These are phyloP conservation scores for Sporothrix euskadiensis DNA, from an alignment of 2,329 filamentous ascomycete genomes.

Conservation along the genomic window DNA sequence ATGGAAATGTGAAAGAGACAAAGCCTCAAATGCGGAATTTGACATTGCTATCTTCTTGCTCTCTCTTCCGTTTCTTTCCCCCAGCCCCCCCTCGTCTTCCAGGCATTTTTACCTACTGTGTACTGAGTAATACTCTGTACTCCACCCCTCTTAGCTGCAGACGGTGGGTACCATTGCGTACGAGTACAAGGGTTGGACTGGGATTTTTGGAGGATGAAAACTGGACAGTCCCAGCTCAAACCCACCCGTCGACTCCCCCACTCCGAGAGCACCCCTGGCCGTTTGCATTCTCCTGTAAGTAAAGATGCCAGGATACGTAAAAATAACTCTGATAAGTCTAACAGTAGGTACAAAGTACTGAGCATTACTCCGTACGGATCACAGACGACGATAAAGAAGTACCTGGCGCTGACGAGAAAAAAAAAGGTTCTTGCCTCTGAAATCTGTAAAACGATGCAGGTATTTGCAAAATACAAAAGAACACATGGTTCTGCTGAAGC, in stretches of 20 bases:
- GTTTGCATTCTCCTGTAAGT: background rate
- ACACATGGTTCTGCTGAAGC: background rate
- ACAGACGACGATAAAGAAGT: background rate
- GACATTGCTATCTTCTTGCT: background rate
- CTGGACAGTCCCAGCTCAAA: background rate
- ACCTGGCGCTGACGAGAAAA: background rate
- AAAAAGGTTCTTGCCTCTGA: background rate
- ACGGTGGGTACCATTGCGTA: background rate
- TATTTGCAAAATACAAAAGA: background rate
- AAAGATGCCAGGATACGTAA: background rate
- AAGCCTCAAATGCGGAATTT: background rate
- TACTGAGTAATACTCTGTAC: background rate
- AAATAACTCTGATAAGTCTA: background rate
- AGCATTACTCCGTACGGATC: no score
- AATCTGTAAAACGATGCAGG: background rate
- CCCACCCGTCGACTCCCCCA: background rate
- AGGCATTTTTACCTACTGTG: background rate
- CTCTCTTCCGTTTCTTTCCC: background rate
- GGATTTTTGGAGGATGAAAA: background rate
- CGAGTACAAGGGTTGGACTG: background rate
- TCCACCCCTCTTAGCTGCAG: conserved; percentile 11
- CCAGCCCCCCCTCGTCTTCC: background rate
- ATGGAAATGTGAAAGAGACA: background rate
- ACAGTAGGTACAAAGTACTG: background rate
- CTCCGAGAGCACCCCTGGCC: background rate